Evolutionary conservation across 176 grass and related monocot species (phyloP), one percentile per base, ranked within the genome.

Genomic region (Microstegium vimineum): DNA sequence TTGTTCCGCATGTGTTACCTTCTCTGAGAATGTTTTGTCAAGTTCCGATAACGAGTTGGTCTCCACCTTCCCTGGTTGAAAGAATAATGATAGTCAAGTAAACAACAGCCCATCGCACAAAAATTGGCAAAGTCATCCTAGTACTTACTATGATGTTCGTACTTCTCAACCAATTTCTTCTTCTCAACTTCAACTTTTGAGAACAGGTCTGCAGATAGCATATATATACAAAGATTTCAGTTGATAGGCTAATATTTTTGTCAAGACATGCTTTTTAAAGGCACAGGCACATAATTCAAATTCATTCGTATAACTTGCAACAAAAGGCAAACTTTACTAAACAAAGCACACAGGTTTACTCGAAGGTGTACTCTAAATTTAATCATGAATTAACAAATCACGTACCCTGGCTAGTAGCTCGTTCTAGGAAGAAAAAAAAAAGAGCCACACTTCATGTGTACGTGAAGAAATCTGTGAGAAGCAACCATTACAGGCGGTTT

Each of bases 131-230:
- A 40, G 78, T 74, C 28, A 34, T 81, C 22, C 65, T 49, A 51
- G 62, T 71, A 90, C 90, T 94, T 75, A 98, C 92, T 83, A 13
- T 93, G 78, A 77, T 93, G 75, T 83, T 93, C 71, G 41, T 93
- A 98, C 74, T 89, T 82, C 65, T 62, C 51, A 66, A 78, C 67
- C 57, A 94, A 69, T 65, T 89, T 89, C 75, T 88, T 78, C 79
- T 94, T 98, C 80, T 98, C 95, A 81, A 88, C 84, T 90, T 94
- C 88, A 77, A 85, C 79, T 89, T 98, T 87, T 22, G 78, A 86
- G 74, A 91, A 93, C 77, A 98, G 45, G 6, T 93, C 92, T 97
- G 86, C 77, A 78, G 15, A 83, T 33, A 78, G 41, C 47, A 43
- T 78, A 61, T 74, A 43, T 78, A 61, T 74, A 66, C 38, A 82